phyloP scores from a whole-genome alignment of 148 eudicot species.

The Cornus kousa region DNA sequence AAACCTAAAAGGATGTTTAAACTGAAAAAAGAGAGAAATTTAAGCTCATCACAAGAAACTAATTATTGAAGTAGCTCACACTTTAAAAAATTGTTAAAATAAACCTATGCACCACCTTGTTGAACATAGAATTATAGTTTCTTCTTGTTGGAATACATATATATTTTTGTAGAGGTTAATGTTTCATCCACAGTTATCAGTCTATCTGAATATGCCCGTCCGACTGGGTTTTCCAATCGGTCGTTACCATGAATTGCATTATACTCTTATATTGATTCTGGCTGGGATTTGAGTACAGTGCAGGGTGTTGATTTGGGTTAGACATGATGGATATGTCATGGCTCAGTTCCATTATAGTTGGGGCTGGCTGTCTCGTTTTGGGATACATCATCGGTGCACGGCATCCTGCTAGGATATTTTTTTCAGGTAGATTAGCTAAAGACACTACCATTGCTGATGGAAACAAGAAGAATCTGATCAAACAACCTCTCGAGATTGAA shows the following conservation, averaged over 20 bases:
- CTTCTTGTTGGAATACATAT: neutral
- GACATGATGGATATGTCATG: constrained; percentile 72
- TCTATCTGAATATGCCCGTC: neutral
- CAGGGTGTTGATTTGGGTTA: constrained; percentile 25
- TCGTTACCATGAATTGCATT: neutral
- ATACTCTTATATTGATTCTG: neutral
- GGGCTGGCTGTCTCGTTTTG: constrained; percentile 87
- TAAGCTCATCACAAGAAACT: neutral
- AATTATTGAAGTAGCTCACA: neutral
- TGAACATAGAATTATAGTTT: neutral
- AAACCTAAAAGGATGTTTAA: neutral
- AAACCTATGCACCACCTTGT: neutral
- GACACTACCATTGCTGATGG: constrained; percentile 26
- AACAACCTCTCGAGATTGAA: constrained; percentile 74
- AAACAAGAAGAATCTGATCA: constrained; percentile 43
- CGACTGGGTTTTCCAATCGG: neutral
- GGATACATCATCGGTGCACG: constrained; percentile 69
- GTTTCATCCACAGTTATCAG: neutral
- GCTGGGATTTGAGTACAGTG: constrained; percentile 4
- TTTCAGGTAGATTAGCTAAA: constrained; percentile 27
- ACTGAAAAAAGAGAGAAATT: neutral
- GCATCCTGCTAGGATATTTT: constrained; percentile 32
- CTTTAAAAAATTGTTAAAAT: no score
- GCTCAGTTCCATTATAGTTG: constrained; percentile 76
- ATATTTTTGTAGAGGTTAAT: neutral